Percentiles rank a stretch among this genome's conserved stretches.
Evolutionary conservation across 768 basidiomycete genomes (phyloP).

Genomic region (Gautieria morchelliformis): DNA sequence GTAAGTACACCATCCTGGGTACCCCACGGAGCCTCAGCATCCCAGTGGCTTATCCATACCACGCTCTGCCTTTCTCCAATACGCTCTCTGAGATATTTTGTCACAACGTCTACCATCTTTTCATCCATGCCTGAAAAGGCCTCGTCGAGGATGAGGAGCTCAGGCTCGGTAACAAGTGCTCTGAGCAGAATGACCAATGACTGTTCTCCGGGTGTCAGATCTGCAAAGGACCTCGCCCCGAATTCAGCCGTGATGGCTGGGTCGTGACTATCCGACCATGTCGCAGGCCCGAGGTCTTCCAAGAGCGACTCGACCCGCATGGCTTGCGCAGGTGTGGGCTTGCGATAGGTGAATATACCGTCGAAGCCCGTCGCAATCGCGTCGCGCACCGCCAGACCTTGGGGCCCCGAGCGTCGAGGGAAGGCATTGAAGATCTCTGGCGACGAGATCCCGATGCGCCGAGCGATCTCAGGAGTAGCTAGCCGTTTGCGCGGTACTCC

Average conservation of each 20-base stretch:
- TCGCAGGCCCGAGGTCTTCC: slow-evolving; percentile 44
- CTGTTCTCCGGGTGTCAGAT: slow-evolving; percentile 67
- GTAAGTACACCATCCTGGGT: slow-evolving; percentile 1
- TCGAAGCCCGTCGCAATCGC: slow-evolving; percentile 84
- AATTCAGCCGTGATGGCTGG: slow-evolving; percentile 26
- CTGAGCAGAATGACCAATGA: slow-evolving; percentile 76
- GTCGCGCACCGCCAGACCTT: slow-evolving; percentile 57
- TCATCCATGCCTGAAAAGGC: slow-evolving; percentile 91
- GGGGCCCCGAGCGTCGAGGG: slow-evolving; percentile 48
- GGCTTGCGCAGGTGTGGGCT: slow-evolving; percentile 32
- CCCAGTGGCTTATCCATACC: slow-evolving; percentile 84
- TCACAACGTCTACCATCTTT: slow-evolving; percentile 56
- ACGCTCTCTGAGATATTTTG: slow-evolving; percentile 47
- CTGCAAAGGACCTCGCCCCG: slow-evolving; percentile 44
- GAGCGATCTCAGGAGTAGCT: slow-evolving; percentile 58
- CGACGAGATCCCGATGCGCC: slow-evolving; percentile 68
- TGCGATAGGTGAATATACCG: slow-evolving; percentile 60
- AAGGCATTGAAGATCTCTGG: slow-evolving; percentile 91
- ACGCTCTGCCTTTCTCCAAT: slow-evolving; percentile 50
- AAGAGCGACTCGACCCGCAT: slow-evolving; percentile 49
- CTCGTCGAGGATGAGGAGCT: slow-evolving; percentile 81
- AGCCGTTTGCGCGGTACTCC: slow-evolving; percentile 50
- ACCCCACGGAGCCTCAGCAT: slow-evolving; percentile 84
- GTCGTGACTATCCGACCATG: slow-evolving; percentile 14
- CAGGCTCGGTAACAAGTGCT: slow-evolving; percentile 67